Evolutionary conservation across 2,329 filamentous ascomycete genomes (phyloP).

Genomic region (Colletotrichum sp.): DNA sequence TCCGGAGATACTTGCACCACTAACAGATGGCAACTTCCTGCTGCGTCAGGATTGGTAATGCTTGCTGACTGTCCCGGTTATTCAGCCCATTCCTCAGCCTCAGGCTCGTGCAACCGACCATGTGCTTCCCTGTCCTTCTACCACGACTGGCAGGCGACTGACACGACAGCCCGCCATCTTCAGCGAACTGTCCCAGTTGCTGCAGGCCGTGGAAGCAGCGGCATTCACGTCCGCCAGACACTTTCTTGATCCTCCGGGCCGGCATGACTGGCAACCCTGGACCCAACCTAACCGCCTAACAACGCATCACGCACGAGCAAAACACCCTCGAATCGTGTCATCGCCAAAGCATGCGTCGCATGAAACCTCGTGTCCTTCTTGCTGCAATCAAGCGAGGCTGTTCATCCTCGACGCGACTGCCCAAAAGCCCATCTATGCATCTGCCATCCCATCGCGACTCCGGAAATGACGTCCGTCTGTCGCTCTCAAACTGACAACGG

Average conservation of each 20-base stretch:
- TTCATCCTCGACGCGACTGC: background rate
- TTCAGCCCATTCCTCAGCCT: constrained; percentile 5
- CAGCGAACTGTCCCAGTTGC: background rate
- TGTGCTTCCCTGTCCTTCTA: constrained; percentile 15
- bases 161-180: background rate
- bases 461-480: background rate
- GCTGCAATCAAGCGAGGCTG: background rate
- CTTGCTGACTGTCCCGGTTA: background rate
- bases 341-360: background rate
- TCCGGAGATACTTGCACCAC: background rate
- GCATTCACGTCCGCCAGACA: background rate
- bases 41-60: constrained; percentile 5
- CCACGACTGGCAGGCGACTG: background rate
- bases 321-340: background rate
- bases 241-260: background rate
- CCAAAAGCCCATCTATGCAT: background rate
- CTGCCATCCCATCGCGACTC: constrained; percentile 12
- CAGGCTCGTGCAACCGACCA: background rate
- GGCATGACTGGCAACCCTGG: background rate
- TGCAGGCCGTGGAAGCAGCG: background rate
- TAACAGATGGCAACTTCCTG: constrained; percentile 2
- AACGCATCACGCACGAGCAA: background rate
- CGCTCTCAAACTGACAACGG: background rate
- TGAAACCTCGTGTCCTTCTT: background rate
- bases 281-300: background rate